Base-by-base conservation (phyloP, 306 rosid genomes). In the Coriaria nepalensis region DNA sequence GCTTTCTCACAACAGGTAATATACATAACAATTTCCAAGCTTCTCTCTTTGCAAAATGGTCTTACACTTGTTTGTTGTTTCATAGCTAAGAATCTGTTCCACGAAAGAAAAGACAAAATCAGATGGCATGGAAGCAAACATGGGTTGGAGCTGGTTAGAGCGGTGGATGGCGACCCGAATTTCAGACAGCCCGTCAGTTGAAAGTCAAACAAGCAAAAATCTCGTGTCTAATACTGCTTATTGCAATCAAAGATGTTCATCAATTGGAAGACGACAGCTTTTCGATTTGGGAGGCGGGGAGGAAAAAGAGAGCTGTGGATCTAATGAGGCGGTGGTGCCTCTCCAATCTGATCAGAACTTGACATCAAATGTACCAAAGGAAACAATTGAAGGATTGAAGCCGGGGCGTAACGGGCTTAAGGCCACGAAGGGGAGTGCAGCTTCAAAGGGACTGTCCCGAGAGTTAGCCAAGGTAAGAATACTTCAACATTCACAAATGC, bases 61-160 rank as follows among this genome's bases (percentile, higher is more conserved):
- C 29, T 20, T 3, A 20, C 29, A 1, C 29, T 3, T 20, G 29
- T 39, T 33, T 35, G 29, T 49, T 33, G 32, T 37, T 42, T 35
- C 37, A 49, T 56, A 87, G 96, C 73, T 83, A 35, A 38, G 95
- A 57, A 76, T 88, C 50, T 83, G 96, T 55, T 76, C 95, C 7
- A 83, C 74, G 75, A 81, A 77, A 70, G 76, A 68, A 52, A 53
- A 64, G 37, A 13, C 57, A 33, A 76, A 69, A 64, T 68, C 61
- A 13, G 61, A 55, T 20, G 73, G 47, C 59, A 57, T 37, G 52
- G 95, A 80, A 43, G 60, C 83, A 41, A 77, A 74, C 57, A 74
- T 81, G 84, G 75, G 95, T 43, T 88, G 96, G 96, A 88, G 86
- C 65, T 88, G 96, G 96, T 83, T 88, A 11, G 96, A 88, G 41